Conservation (phyloP, 163 green algal genomes). For the Scenedesmus sp. region DNA sequence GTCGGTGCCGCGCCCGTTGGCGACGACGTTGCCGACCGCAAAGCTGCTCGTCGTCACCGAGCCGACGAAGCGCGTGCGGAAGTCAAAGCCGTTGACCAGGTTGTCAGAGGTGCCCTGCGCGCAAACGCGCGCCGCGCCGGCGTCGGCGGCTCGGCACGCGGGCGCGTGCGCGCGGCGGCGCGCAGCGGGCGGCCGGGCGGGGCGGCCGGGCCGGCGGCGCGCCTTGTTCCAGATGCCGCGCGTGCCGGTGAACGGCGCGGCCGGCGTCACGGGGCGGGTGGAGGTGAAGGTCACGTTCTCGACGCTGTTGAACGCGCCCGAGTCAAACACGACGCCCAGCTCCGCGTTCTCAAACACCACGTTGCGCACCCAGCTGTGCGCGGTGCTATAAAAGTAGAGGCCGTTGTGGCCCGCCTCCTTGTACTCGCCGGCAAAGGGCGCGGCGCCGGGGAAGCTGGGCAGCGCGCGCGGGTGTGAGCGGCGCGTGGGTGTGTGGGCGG, state of each 20-base stretch:
- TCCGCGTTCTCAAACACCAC: slow-evolving; percentile 49
- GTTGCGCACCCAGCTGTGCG: slow-evolving; percentile 40
- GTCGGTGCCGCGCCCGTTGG: slow-evolving; percentile 23
- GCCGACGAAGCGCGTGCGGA: slow-evolving; percentile 19
- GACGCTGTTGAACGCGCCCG: slow-evolving; percentile 37
- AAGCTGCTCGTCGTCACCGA: slow-evolving; percentile 27
- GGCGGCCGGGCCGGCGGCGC: too few relatives aligned
- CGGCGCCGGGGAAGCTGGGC: slow-evolving; percentile 32
- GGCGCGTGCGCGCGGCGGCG: too few relatives aligned
- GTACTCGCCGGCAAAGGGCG: slow-evolving; percentile 11
- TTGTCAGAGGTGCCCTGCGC: slow-evolving; percentile 25
- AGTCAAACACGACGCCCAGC: slow-evolving; percentile 33
- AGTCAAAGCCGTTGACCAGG: slow-evolving; percentile 29
- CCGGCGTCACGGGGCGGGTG: slow-evolving; percentile 2
- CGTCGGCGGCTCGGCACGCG: too few relatives aligned
- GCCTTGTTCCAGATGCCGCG: slow-evolving; percentile 36
- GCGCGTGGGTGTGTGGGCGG: too few relatives aligned
- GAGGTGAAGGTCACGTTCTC: slow-evolving; percentile 38
- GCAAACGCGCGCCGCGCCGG: too few relatives aligned
- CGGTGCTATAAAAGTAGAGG: slow-evolving; percentile 40
- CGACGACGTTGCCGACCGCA: slow-evolving; percentile 32
- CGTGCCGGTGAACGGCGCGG: slow-evolving; percentile 2
- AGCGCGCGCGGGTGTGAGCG: too few relatives aligned
- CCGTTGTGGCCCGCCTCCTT: slow-evolving; percentile 43
- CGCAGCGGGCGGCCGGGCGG: too few relatives aligned